These are phyloP conservation scores for Morella rubra DNA, from an alignment of 306 rosid species.

Conservation along the genomic window DNA sequence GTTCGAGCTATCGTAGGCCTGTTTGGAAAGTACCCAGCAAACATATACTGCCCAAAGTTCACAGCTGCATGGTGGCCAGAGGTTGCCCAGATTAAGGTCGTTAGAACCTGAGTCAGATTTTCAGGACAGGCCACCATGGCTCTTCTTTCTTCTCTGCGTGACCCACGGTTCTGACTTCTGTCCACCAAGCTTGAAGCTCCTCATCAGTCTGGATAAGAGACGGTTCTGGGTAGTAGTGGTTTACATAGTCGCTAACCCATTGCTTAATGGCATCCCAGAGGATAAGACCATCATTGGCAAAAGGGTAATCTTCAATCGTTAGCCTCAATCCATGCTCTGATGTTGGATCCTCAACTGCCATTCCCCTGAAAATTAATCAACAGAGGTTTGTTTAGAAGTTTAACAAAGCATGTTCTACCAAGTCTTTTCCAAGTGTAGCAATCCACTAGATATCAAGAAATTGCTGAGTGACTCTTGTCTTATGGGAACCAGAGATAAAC, in stretches of 20 bases:
- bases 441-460: no score
- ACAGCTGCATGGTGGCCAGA: slow-evolving; percentile 25
- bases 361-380: slow-evolving; percentile 31
- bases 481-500: not conserved
- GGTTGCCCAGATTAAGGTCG: slow-evolving; percentile 42
- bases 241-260: slow-evolving; percentile 48
- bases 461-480: not conserved
- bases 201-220: slow-evolving; percentile 29
- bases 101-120: slow-evolving; percentile 31
- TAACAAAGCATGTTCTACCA: no score
- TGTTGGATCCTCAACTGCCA: slow-evolving; percentile 39
- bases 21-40: slow-evolving; percentile 47
- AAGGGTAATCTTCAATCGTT: no score
- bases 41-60: slow-evolving; percentile 36
- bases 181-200: slow-evolving; percentile 60
- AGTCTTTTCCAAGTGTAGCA: no score
- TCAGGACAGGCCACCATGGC: slow-evolving; percentile 2
- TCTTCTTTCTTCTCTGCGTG: not conserved
- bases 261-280: slow-evolving; percentile 35
- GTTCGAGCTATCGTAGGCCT: slow-evolving; percentile 37
- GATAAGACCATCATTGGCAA: no score
- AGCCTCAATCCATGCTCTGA: slow-evolving; percentile 35
- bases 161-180: slow-evolving; percentile 35
- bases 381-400: not conserved
- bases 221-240: slow-evolving; percentile 40